phyloP scores from a whole-genome alignment of 176 grass and related monocot genomes.

The Avena insularis region DNA sequence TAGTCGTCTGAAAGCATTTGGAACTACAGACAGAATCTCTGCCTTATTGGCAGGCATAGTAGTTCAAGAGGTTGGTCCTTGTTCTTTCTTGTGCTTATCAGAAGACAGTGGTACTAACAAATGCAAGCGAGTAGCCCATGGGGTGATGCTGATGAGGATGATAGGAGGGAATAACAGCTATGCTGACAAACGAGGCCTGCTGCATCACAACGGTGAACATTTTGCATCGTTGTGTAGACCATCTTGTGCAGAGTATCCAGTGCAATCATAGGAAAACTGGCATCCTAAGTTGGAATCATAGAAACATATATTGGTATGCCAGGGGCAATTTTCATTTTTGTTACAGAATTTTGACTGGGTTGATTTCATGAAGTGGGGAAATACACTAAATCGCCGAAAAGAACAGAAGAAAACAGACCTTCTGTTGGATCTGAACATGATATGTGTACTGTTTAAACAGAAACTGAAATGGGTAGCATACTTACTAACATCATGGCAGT shows the following conservation, averaged over 20 bases:
- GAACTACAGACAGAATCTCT: neutral
- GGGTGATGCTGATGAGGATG: neutral
- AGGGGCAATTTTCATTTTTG: neutral
- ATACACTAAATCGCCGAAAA: neutral
- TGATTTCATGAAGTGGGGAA: neutral
- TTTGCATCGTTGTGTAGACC: too few relatives aligned
- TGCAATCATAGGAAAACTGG: too few relatives aligned
- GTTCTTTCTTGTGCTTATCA: conserved; percentile 10
- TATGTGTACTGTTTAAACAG: neutral
- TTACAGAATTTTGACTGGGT: neutral
- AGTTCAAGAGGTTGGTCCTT: conserved; percentile 6
- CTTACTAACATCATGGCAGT: neutral
- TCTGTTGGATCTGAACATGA: neutral
- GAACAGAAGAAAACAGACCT: neutral
- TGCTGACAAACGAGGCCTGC: neutral
- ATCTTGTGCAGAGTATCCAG: too few relatives aligned
- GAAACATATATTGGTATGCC: neutral
- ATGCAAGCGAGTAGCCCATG: neutral
- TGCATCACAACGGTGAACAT: neutral
- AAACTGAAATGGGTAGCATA: neutral
- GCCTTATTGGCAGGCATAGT: neutral
- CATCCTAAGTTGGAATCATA: neutral
- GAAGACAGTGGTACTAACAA: neutral
- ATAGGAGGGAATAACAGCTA: neutral
- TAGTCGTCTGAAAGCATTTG: neutral